These are phyloP conservation scores for Haplosporangium gracile DNA, from an alignment of 192 early-diverging fungal genomes.

Conservation along the genomic window DNA sequence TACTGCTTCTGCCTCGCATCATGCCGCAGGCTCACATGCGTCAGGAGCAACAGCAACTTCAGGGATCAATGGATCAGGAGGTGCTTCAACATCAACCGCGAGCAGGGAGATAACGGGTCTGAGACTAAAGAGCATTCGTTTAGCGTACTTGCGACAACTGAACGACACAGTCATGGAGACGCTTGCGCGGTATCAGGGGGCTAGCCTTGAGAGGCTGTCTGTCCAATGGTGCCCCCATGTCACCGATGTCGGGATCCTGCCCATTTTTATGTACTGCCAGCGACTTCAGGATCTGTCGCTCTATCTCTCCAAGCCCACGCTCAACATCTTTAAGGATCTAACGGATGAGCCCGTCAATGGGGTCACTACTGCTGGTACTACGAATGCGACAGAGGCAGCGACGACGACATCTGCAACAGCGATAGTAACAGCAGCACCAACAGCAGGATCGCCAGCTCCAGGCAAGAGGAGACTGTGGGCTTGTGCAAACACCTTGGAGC, in stretches of 20 bases:
- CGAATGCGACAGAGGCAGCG: neutral
- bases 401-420: neutral
- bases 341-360: neutral
- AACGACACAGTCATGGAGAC: constrained; percentile 39
- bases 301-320: constrained; percentile 36
- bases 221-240: constrained; percentile 51
- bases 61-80: constrained; percentile 7
- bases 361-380: too few species aligned
- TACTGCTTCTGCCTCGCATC: neutral
- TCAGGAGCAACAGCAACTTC: neutral
- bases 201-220: constrained; percentile 24
- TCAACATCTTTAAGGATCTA: constrained; percentile 26
- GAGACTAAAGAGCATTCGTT: constrained; percentile 32
- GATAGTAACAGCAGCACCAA: neutral
- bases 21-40: neutral
- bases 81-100: neutral
- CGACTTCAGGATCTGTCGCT: constrained; percentile 37
- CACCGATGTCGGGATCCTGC: constrained; percentile 36
- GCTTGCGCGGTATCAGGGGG: constrained; percentile 21
- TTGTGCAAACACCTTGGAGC: constrained; percentile 33
- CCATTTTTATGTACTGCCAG: constrained; percentile 32
- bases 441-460: neutral
- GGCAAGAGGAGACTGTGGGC: constrained; percentile 34
- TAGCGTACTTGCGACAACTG: constrained; percentile 38
- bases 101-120: constrained; percentile 4